Conservation (phyloP, 78 protist species). For the Emiliania huxleyi region DNA sequence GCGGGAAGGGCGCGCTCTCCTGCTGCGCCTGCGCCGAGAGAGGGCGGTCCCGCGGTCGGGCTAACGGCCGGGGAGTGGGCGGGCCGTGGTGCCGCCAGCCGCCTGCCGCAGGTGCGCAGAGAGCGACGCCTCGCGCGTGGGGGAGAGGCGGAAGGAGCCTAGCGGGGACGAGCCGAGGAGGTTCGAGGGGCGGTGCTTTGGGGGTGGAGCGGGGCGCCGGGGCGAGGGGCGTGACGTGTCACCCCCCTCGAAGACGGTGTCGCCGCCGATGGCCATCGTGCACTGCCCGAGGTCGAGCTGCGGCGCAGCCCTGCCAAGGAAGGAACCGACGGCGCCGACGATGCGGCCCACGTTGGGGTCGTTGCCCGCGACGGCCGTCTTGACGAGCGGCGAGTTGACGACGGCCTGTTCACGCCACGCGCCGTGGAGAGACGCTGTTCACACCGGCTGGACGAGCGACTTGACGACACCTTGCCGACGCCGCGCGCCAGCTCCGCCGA, state of each 20-base stretch:
- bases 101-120: not conserved
- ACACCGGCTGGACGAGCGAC: too few relatives aligned
- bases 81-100: not conserved
- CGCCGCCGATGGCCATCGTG: not conserved
- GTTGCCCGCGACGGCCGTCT: slow-evolving; percentile 18
- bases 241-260: not conserved
- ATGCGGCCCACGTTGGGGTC: slow-evolving; percentile 29
- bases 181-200: too few relatives aligned
- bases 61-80: not conserved
- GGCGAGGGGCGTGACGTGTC: too few relatives aligned
- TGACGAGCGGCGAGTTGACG: not conserved
- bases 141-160: not conserved
- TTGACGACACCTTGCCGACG: not conserved
- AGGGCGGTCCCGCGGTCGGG: not conserved
- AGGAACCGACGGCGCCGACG: not conserved
- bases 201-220: too few relatives aligned
- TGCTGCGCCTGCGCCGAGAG: not conserved
- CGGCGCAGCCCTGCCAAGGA: not conserved
- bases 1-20: not conserved
- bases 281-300: not conserved
- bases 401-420: too few relatives aligned
- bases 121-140: not conserved
- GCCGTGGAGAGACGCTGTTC: too few relatives aligned
- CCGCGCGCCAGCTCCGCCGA: not conserved
- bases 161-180: too few relatives aligned